phyloP scores from a whole-genome alignment of 1,284 basidiomycete genomes.

The Agaricales sp. region DNA sequence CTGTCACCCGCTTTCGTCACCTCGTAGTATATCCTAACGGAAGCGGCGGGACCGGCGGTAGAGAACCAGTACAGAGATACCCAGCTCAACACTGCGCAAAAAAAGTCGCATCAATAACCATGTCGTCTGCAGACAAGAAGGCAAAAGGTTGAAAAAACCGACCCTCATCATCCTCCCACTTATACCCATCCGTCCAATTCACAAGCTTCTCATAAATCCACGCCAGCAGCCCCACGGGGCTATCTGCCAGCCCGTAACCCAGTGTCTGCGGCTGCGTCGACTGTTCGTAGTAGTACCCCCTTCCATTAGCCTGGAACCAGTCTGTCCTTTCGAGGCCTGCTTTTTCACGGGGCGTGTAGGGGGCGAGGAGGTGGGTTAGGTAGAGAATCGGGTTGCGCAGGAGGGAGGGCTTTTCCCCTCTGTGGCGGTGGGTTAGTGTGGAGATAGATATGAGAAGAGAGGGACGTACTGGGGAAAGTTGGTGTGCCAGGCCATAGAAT shows the following conservation, averaged over 20 bases:
- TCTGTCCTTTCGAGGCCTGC: constrained; percentile 13
- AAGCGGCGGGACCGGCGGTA: constrained; percentile 25
- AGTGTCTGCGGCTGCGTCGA: constrained; percentile 27
- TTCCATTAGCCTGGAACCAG: constrained; percentile 15
- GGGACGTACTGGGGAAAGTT: constrained; percentile 21
- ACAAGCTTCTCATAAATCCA: constrained; percentile 37
- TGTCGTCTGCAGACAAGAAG: neutral
- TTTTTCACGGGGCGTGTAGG: constrained; percentile 15
- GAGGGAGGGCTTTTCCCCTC: constrained; percentile 14
- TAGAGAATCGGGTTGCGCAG: constrained; percentile 16
- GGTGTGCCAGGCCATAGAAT: constrained; percentile 26
- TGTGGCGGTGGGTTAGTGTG: constrained; percentile 5
- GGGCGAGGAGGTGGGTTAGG: constrained; percentile 16
- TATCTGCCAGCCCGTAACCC: constrained; percentile 30
- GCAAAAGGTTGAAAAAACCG: neutral
- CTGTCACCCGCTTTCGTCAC: constrained; percentile 5
- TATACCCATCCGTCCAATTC: constrained; percentile 31
- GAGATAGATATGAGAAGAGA: neutral
- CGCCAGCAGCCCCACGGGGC: constrained; percentile 31
- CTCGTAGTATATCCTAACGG: constrained; percentile 30
- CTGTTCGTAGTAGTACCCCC: constrained; percentile 20
- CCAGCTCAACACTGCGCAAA: constrained; percentile 25
- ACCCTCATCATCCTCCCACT: constrained; percentile 24
- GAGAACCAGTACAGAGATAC: constrained; percentile 30
- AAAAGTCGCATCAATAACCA: neutral